These are phyloP conservation scores for Lineolata rhizophorae DNA, from an alignment of 495 filamentous ascomycete species.

Conservation along the genomic window DNA sequence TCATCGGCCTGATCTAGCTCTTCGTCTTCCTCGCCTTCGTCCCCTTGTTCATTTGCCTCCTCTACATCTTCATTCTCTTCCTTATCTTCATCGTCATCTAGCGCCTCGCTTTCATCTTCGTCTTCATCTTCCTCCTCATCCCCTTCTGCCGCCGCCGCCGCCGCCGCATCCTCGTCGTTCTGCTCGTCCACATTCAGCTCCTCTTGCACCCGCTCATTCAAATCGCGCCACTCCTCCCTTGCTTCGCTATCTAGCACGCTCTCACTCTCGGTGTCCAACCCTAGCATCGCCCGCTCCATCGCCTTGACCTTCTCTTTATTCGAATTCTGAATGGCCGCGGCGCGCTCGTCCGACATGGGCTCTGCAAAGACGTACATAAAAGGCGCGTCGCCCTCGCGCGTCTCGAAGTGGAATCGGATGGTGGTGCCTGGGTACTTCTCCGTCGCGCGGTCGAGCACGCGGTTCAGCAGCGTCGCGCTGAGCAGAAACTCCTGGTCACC, in stretches of 20 bases:
- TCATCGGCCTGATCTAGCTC: too few relatives aligned
- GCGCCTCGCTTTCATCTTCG: too few relatives aligned
- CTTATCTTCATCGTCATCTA: too few relatives aligned
- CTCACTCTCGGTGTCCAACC: conserved; percentile 13
- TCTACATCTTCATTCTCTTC: too few relatives aligned
- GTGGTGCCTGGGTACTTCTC: conserved; percentile 36
- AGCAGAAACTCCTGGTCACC: conserved; percentile 78
- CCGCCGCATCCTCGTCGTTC: conserved; percentile 5
- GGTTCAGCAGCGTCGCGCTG: conserved; percentile 57
- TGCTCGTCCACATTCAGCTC: conserved; percentile 2
- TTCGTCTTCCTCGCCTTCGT: too few relatives aligned
- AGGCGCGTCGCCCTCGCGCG: conserved; percentile 31
- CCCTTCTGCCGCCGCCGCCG: too few relatives aligned
- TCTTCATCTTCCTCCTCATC: too few relatives aligned
- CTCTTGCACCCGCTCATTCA: conserved; percentile 4
- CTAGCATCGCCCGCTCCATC: conserved; percentile 42
- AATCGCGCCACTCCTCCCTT: not conserved
- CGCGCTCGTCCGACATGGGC: conserved; percentile 50
- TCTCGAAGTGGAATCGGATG: conserved; percentile 73
- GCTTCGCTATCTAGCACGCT: conserved; percentile 1
- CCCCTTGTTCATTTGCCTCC: too few relatives aligned
- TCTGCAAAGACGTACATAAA: conserved; percentile 83
- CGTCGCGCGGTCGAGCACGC: conserved; percentile 51
- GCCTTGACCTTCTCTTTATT: conserved; percentile 37
- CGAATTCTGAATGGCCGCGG: conserved; percentile 48